A percentile compares a stretch with the other conserved stretches of the same genome.
These are phyloP conservation scores for Xerocomellus amylosporus DNA, from an alignment of 768 basidiomycete species.

Conservation along the genomic window DNA sequence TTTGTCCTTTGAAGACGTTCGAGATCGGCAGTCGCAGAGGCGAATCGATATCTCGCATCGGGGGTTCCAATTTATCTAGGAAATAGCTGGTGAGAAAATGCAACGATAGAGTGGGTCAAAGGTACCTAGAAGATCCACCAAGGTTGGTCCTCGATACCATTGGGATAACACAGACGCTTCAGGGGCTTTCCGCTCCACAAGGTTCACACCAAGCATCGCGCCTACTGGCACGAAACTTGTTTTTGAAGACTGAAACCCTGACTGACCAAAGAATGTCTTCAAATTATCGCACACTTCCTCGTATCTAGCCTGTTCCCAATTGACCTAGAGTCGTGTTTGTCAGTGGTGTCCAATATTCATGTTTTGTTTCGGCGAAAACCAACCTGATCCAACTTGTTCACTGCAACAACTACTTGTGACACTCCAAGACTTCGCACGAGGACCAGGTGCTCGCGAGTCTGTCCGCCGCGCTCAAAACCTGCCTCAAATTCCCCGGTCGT, in stretches of 20 bases:
- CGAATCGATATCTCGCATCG: conserved; percentile 67
- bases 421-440: conserved; percentile 92
- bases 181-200: conserved; percentile 50
- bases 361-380: conserved; percentile 17
- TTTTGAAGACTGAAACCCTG: conserved; percentile 80
- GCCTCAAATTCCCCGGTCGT: conserved; percentile 92
- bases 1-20: conserved; percentile 91
- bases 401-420: conserved; percentile 82
- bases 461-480: conserved; percentile 91
- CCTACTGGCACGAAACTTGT: conserved; percentile 85
- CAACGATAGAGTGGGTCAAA: neutral
- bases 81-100: neutral
- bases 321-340: conserved; percentile 53
- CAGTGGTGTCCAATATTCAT: neutral
- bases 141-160: conserved; percentile 87
- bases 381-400: conserved; percentile 95
- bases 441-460: conserved; percentile 91
- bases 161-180: conserved; percentile 45
- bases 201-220: conserved; percentile 87
- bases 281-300: conserved; percentile 77
- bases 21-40: conserved; percentile 87
- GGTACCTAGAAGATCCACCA: conserved; percentile 80
- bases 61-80: conserved; percentile 78
- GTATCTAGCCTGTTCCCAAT: conserved; percentile 81
- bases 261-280: conserved; percentile 78